phyloP scores from a whole-genome alignment of 2,329 filamentous ascomycete genomes.

The Ramularia endophylla region DNA sequence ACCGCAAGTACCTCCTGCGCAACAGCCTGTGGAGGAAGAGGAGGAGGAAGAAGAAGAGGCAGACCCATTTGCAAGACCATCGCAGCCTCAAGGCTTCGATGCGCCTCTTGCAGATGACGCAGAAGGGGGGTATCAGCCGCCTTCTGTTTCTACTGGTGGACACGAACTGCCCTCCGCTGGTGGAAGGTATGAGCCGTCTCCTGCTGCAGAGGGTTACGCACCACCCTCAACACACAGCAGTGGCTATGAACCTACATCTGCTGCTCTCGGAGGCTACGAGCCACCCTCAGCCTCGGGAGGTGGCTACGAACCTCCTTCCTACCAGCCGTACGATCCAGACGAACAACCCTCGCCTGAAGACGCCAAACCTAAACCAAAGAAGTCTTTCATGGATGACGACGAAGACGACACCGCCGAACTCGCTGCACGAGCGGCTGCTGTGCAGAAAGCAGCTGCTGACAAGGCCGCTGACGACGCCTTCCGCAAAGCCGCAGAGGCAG shows the following conservation, averaged over 20 bases:
- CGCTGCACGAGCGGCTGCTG: conserved; percentile 41
- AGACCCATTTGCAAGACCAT: conserved; percentile 7
- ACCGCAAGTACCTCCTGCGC: not conserved
- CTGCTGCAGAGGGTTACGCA: conserved; percentile 48
- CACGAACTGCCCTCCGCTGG: conserved; percentile 44
- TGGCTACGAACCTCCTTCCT: conserved; percentile 48
- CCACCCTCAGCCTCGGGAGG: conserved; percentile 45
- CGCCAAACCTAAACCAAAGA: conserved; percentile 52
- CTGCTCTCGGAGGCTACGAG: conserved; percentile 48
- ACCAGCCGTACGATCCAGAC: conserved; percentile 47
- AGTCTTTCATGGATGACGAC: conserved; percentile 73
- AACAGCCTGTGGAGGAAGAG: not conserved
- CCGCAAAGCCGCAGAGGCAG: conserved; percentile 69
- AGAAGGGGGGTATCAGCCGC: conserved; percentile 9
- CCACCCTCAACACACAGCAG: conserved; percentile 45
- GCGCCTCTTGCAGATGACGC: conserved; percentile 3
- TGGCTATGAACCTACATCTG: conserved; percentile 45
- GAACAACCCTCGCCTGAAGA: conserved; percentile 37
- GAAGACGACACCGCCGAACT: conserved; percentile 61
- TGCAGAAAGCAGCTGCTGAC: conserved; percentile 48
- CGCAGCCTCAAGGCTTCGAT: conserved; percentile 4
- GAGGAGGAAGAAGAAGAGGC: conserved; percentile 4
- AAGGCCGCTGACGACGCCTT: conserved; percentile 80
- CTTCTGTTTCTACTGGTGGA: not conserved
- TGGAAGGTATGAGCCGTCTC: conserved; percentile 44